A percentile compares a stretch with the other conserved stretches of the same genome.
Evolutionary conservation across 768 basidiomycete genomes (phyloP).

Genomic region (Hortiboletus campestris): DNA sequence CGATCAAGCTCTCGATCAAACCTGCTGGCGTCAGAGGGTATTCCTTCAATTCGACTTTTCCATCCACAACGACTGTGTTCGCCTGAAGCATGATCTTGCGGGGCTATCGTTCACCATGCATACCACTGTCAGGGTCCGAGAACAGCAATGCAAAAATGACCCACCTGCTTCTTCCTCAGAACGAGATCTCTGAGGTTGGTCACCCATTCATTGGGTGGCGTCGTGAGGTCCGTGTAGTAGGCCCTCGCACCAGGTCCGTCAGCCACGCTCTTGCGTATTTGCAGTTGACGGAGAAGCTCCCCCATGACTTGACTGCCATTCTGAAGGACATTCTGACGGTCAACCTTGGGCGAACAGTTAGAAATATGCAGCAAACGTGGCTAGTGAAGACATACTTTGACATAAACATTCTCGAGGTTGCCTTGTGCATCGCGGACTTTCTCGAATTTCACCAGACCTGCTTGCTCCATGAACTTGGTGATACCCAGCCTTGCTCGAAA

Average conservation of each 20-base stretch:
- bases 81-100: constrained; percentile 86
- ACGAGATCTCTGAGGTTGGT: constrained; percentile 76
- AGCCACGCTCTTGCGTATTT: constrained; percentile 83
- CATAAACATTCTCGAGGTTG: constrained; percentile 63
- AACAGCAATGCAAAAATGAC: constrained; percentile 21
- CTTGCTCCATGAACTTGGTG: constrained; percentile 71
- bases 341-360: constrained; percentile 46
- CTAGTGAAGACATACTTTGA: constrained; percentile 48
- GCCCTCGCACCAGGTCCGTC: constrained; percentile 76
- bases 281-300: constrained; percentile 73
- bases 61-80: constrained; percentile 66
- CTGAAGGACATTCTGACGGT: constrained; percentile 63
- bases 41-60: constrained; percentile 72
- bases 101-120: constrained; percentile 44
- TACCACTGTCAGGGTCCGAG: background rate
- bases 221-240: constrained; percentile 79
- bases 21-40: constrained; percentile 74
- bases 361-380: background rate
- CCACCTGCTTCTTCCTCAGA: constrained; percentile 72
- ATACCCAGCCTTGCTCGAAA: constrained; percentile 62
- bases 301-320: constrained; percentile 68
- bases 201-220: constrained; percentile 68
- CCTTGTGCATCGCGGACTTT: constrained; percentile 60
- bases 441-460: constrained; percentile 68
- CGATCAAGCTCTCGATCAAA: constrained; percentile 79